Evolutionary conservation across 2,329 filamentous ascomycete species (phyloP), one percentile per base, ranked within the genome.

Genomic region (Ophiostoma novo-ulmi): DNA sequence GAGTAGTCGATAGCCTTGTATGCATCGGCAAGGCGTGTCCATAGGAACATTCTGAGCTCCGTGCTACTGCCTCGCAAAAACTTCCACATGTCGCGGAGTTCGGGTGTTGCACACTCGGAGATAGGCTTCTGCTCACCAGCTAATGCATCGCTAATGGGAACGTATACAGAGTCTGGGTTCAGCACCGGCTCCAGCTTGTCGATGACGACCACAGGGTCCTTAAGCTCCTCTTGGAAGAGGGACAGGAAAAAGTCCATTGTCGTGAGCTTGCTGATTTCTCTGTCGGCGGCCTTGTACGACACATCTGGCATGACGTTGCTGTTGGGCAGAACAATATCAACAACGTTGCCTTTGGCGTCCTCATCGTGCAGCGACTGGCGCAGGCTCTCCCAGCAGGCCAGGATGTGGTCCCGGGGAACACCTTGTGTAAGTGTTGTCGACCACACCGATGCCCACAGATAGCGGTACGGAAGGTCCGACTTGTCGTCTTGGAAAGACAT

Each of bases 191-290:
- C 95, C 48, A 99, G 82, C 38, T 89, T 95, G 76, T 97, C 93
- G 71, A 99, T 97, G 26, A 97, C 88, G 5, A 89, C 86, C 14
- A 94, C 86, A 0, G 94, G 92, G 75, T 97, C 90, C 66, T 90
- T 88, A 71, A 89, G 87, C 71, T 95, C 91, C 52, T 93, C 89
- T 72, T 92, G 91, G 77, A 98, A 98, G 0, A 99, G 87, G 52
- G 89, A 92, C 68, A 93, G 85, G 79, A 99, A 98, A 78, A 98
- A 98, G 77, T 97, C 94, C 87, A 97, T 95, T 0, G 94, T 98
- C 17, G 92, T 97, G 44, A 98, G 85, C 76, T 94, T 93, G 14
- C 92, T 94, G 36, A 97, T 90, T 77, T 99, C 94, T 70, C 93
- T 89, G 73, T 98, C 94, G 8, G 95, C 89, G 0, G 93, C 92